Conservation (phyloP, 2,329 filamentous ascomycete genomes). For the Stagonosporopsis tanaceti region DNA sequence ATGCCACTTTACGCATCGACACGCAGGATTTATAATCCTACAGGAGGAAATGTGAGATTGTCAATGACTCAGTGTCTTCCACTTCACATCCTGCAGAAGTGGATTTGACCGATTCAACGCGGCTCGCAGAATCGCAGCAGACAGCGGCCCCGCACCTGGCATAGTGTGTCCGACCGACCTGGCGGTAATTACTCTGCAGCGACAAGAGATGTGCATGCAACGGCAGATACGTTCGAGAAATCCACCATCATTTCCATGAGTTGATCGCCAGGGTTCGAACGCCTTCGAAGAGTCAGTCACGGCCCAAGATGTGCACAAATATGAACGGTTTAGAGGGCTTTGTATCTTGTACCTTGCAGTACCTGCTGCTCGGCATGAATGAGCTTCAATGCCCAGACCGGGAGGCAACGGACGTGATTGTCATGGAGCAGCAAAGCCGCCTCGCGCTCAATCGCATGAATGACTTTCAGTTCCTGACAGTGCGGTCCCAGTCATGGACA, state of each 20-base stretch:
- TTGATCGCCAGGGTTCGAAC: not conserved
- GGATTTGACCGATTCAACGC: not conserved
- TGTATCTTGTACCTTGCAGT: too few species aligned
- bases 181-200: not conserved
- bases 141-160: not conserved
- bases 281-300: not conserved
- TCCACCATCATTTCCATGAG: not conserved
- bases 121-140: not conserved
- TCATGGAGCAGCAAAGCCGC: too few species aligned
- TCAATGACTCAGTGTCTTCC: not conserved
- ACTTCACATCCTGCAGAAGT: not conserved
- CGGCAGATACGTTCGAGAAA: not conserved
- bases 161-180: not conserved
- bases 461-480: too few species aligned
- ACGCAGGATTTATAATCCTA: not conserved
- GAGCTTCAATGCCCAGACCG: not conserved
- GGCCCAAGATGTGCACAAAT: not conserved
- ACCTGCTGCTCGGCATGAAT: not conserved
- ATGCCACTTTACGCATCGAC: constrained; percentile 2
- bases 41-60: not conserved
- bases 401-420: too few species aligned
- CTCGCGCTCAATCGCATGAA: not conserved
- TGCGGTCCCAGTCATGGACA: too few species aligned
- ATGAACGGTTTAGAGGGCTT: not conserved
- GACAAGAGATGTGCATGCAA: not conserved